Conservation (phyloP, 768 basidiomycete genomes). For the Glaciozyma antarctica region DNA sequence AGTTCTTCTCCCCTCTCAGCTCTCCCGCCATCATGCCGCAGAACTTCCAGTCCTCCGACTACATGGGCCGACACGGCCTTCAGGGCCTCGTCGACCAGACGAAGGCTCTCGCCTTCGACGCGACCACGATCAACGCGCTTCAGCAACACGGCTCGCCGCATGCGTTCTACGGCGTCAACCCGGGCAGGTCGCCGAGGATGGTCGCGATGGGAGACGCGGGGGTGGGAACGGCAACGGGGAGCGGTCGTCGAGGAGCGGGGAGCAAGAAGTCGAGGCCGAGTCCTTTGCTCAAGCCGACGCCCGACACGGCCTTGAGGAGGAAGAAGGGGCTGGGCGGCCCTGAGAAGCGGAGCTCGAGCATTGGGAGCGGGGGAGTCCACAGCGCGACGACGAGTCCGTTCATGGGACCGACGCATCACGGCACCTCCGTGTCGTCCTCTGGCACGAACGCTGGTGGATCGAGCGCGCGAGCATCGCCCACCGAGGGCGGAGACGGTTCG, state of each 20-base stretch:
- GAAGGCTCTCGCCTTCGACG: slow-evolving; percentile 14
- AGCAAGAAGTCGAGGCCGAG: slow-evolving; percentile 26
- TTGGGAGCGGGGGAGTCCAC: slow-evolving; percentile 1
- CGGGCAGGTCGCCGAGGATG: slow-evolving; percentile 14
- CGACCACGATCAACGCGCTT: slow-evolving; percentile 8
- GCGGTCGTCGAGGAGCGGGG: slow-evolving; percentile 18
- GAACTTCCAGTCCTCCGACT: slow-evolving; percentile 7
- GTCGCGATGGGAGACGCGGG: slow-evolving; percentile 11
- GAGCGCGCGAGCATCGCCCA: neutral
- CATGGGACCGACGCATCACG: neutral
- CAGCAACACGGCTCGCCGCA: neutral
- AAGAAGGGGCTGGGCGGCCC: slow-evolving; percentile 6
- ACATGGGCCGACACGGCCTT: slow-evolving; percentile 13
- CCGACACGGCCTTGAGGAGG: slow-evolving; percentile 5
- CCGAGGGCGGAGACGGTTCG: neutral
- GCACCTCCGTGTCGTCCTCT: no score
- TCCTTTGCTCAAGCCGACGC: slow-evolving; percentile 30
- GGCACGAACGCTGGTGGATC: no score
- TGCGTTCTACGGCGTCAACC: neutral
- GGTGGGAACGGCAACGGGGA: slow-evolving; percentile 2
- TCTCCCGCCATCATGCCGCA: slow-evolving; percentile 34
- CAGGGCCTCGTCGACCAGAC: slow-evolving; percentile 29
- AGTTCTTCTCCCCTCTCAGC: slow-evolving; percentile 32
- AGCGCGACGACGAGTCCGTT: slow-evolving; percentile 26
- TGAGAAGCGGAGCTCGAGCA: neutral